Evolutionary conservation across 1,139 yeast species (phyloP).

Genomic region (Candida pseudocylindracea): DNA sequence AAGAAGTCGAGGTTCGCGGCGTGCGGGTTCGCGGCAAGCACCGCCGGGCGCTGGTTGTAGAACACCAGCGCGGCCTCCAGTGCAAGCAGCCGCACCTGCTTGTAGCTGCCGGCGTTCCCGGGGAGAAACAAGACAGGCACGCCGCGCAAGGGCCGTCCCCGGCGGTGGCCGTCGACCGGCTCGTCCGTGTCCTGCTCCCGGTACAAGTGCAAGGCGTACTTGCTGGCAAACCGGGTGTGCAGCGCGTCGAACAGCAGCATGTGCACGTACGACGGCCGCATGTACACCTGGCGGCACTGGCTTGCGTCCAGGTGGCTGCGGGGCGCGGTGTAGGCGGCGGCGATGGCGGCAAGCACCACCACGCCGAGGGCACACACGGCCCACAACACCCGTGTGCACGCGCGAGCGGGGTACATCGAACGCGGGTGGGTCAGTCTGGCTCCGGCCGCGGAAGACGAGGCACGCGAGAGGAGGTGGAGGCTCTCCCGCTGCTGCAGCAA

Average conservation of each 20-base stretch:
- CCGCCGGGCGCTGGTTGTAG: conserved; percentile 9
- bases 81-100: conserved; percentile 84
- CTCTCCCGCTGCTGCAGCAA: too few species aligned
- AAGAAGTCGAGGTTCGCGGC: conserved; percentile 47
- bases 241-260: conserved; percentile 48
- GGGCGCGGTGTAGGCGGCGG: too few species aligned
- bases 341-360: too few species aligned
- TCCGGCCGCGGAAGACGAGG: too few species aligned
- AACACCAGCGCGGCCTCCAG: conserved; percentile 40
- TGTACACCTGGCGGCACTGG: conserved; percentile 15
- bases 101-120: conserved; percentile 91
- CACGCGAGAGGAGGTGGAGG: too few species aligned
- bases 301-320: too few species aligned
- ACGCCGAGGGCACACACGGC: too few species aligned
- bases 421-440: too few species aligned
- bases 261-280: conserved; percentile 63
- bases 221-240: conserved; percentile 54
- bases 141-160: conserved; percentile 30
- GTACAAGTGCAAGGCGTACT: conserved; percentile 64
- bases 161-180: conserved; percentile 6
- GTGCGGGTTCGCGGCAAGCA: conserved; percentile 7
- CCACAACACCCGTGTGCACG: too few species aligned
- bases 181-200: conserved; percentile 53
- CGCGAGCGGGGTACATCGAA: too few species aligned
- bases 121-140: conserved; percentile 85